Conservation (phyloP, 257 asterid genomes). For the Gentiana straminea region DNA sequence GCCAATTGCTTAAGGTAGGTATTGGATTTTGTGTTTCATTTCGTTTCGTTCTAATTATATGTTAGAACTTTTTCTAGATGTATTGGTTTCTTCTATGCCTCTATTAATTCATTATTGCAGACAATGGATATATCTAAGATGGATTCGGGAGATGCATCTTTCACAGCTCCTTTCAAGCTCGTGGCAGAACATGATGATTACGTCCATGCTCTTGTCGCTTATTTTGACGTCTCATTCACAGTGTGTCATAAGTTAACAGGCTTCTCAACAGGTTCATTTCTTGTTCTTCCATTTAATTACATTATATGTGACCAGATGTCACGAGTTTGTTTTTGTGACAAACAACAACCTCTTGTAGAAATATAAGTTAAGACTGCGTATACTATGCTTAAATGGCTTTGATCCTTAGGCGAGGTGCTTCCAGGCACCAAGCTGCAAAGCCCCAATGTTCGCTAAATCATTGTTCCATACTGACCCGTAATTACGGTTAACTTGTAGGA, state of each 20-base stretch:
- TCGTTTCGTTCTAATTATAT: background rate
- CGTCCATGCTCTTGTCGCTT: slow-evolving; percentile 92
- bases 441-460: too few species aligned
- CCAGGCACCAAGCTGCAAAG: too few species aligned
- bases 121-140: slow-evolving; percentile 97
- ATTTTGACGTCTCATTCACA: slow-evolving; percentile 90
- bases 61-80: slow-evolving; percentile 1
- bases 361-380: too few species aligned
- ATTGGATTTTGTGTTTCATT: background rate
- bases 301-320: too few species aligned
- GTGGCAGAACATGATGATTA: slow-evolving; percentile 91
- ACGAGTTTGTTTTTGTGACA: too few species aligned
- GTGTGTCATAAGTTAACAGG: slow-evolving; percentile 80
- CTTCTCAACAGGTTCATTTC: slow-evolving; percentile 69
- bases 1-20: slow-evolving; percentile 77
- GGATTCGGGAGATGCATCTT: slow-evolving; percentile 76
- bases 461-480: background rate
- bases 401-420: too few species aligned
- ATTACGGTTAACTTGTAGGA: slow-evolving; percentile 25
- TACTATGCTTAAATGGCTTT: too few species aligned
- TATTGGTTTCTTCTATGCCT: background rate
- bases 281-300: background rate
- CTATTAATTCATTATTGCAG: slow-evolving; percentile 22
- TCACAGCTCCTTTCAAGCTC: slow-evolving; percentile 93
- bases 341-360: too few species aligned